Evolutionary conservation across 106 monocot genomes (phyloP), one percentile per base, ranked within the genome.

Genomic region (Dendrobium nobile): DNA sequence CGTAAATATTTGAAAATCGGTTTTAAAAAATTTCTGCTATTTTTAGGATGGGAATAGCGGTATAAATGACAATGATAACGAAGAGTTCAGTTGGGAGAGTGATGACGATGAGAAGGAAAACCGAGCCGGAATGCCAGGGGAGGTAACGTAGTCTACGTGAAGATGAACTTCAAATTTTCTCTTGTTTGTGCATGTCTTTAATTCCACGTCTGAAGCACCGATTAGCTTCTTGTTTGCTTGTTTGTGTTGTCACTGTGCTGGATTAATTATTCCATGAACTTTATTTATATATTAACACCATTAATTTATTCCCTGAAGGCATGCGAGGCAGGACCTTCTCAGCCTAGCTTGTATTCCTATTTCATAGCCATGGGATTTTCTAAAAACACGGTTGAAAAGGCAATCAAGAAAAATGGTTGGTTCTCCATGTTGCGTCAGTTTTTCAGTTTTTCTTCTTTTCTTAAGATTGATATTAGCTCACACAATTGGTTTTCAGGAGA

Each of bases 301-400:
- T 70, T 70, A 5, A 37, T 28, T 31, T 33, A 70, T 70, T 37
- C 33, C 4, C 18, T 75, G 44, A 19, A 75, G 75, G 75, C 45
- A 4, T 45, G 8, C 22, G 75, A 75, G 44, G 75, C 75, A 20
- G 75, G 75, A 19, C 42, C 75, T 43, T 75, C 75, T 75, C 75
- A 22, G 20, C 20, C 75, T 45, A 75, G 45, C 10, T 75, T 75
- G 16, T 43, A 37, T 45, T 75, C n/a, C 40, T 15, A 75, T 75
- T 75, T 75, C 75, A 45, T 75, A 17, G 75, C 44, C 1, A 75
- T 75, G 75, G 75, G 75, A 1, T 75, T 75, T 45, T 45, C 44
- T 11, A 22, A 45, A 43, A 44, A 75, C 41, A 75, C 47, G 75
- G 75, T 75, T n/a, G 75, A 43, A 40, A 47, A 75, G 45, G 75